Conservation (phyloP, 805 yeast species). For the Wickerhamiella australiensis region DNA sequence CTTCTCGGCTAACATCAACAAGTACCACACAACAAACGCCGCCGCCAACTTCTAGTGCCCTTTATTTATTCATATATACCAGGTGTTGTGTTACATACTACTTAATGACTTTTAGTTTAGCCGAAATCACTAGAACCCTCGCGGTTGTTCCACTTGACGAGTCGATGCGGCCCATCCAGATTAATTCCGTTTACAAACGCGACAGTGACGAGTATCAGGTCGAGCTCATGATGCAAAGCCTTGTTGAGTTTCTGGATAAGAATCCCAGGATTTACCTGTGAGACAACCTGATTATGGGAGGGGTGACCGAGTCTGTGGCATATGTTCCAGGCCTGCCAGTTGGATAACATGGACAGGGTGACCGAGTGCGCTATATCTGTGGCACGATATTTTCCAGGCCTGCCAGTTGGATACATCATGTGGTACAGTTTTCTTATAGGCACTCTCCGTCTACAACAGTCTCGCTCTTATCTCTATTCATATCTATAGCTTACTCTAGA, state of each 20-base stretch:
- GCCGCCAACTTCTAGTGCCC: constrained; percentile 28
- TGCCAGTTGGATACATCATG: no score
- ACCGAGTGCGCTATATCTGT: no score
- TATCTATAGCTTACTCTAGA: no score
- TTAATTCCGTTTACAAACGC: neutral
- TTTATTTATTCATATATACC: constrained; percentile 3
- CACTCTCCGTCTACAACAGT: no score
- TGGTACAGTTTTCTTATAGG: no score
- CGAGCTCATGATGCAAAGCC: neutral
- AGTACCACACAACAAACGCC: constrained; percentile 28
- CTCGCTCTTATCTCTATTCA: no score
- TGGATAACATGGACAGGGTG: no score
- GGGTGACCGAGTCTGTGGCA: no score
- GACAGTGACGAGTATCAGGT: neutral
- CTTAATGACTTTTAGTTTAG: neutral
- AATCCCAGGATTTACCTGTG: neutral
- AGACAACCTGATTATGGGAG: no score
- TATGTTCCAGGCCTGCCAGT: no score
- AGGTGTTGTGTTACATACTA: neutral
- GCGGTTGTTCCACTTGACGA: neutral
- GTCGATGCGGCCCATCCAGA: neutral
- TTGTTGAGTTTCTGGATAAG: neutral
- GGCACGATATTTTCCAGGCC: no score
- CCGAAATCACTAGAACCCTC: neutral
- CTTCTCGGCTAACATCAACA: constrained; percentile 29